phyloP scores from a whole-genome alignment of 495 filamentous ascomycete species.

The Glonium stellatum region DNA sequence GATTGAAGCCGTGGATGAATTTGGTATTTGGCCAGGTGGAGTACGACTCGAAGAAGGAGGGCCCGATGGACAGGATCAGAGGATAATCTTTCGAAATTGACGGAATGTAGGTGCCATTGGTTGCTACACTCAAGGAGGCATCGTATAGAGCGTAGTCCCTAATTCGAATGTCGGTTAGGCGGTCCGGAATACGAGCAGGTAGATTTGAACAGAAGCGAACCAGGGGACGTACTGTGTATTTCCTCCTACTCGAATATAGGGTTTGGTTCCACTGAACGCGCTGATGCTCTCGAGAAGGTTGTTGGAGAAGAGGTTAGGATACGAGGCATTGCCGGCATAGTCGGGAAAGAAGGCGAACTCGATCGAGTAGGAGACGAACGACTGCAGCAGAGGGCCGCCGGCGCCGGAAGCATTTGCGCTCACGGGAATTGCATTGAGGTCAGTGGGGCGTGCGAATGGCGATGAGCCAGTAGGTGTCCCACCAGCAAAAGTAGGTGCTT shows the following conservation, averaged over 20 bases:
- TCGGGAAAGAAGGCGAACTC: conserved; percentile 58
- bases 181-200: conserved; percentile 11
- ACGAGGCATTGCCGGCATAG: conserved; percentile 47
- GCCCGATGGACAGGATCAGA: conserved; percentile 53
- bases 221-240: conserved; percentile 45
- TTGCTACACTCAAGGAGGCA: conserved; percentile 44
- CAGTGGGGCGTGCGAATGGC: neutral
- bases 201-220: neutral
- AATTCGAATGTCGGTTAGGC: neutral
- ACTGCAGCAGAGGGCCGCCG: conserved; percentile 36
- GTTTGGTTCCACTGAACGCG: conserved; percentile 44
- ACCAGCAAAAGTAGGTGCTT: neutral
- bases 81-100: conserved; percentile 53
- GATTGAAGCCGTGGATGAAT: conserved; percentile 59
- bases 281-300: conserved; percentile 50
- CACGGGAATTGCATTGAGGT: neutral
- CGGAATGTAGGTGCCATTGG: conserved; percentile 49
- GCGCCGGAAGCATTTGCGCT: neutral
- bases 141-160: conserved; percentile 56
- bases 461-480: neutral
- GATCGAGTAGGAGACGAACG: conserved; percentile 55
- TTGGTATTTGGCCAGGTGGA: conserved; percentile 49
- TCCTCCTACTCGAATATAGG: conserved; percentile 54
- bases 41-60: conserved; percentile 61
- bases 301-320: conserved; percentile 52